These are phyloP conservation scores for Mucor mucedo DNA, from an alignment of 371 early-diverging fungal genomes.

Conservation along the genomic window DNA sequence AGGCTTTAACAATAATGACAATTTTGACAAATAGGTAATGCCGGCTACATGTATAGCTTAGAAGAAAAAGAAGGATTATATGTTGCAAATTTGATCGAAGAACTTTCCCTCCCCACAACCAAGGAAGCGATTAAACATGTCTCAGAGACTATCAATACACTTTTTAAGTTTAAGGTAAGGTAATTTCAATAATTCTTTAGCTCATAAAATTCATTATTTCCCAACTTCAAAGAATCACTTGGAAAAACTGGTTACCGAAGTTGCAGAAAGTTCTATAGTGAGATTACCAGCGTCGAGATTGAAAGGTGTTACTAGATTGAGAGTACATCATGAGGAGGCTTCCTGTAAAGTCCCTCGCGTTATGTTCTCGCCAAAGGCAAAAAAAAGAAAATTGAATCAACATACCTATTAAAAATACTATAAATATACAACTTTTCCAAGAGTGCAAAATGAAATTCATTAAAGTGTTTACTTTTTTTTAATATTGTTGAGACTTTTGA, in stretches of 20 bases:
- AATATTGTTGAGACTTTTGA: too few relatives aligned
- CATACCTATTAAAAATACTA: constrained; percentile 20
- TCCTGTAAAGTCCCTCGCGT: constrained; percentile 21
- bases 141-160: constrained; percentile 21
- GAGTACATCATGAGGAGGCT: constrained; percentile 20
- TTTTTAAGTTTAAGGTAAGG: constrained; percentile 25
- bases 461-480: constrained; percentile 18
- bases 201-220: constrained; percentile 17
- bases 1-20: constrained; percentile 14
- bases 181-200: constrained; percentile 19
- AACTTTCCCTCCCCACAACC: constrained; percentile 14
- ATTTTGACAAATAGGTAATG: constrained; percentile 27
- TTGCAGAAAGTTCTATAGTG: constrained; percentile 19
- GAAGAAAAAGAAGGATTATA: constrained; percentile 22
- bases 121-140: constrained; percentile 15
- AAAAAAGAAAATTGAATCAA: constrained; percentile 21
- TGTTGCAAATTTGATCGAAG: constrained; percentile 18
- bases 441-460: constrained; percentile 17
- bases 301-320: constrained; percentile 22
- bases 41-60: constrained; percentile 24
- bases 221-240: constrained; percentile 27
- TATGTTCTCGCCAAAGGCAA: constrained; percentile 28
- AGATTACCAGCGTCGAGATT: constrained; percentile 22
- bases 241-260: constrained; percentile 23
- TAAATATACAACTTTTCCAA: constrained; percentile 14